Base-by-base conservation (phyloP, 2,329 filamentous ascomycete species). In the Orbilia brochopaga region DNA sequence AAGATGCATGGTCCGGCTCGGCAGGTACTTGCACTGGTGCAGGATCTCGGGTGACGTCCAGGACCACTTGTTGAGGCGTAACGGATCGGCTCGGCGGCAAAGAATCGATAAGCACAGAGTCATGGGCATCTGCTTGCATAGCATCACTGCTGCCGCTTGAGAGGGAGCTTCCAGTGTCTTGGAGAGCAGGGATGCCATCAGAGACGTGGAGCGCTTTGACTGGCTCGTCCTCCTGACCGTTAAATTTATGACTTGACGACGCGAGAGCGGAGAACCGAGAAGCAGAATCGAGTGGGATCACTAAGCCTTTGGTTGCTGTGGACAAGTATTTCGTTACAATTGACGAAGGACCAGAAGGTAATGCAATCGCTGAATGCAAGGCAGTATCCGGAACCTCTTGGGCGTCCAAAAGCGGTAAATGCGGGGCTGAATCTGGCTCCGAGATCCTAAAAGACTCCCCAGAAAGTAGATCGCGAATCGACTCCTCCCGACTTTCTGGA, bases 321-420 rank as follows among this genome's bases (percentile, higher is more conserved):
- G 8, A 8, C 4, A 59, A 8, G 17, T 44, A 30, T n/a, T 40
- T 42, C 17, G 59, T 51, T 13, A 2, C 5, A 11, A 44, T 19
- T 10, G 59, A 64, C 3, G 58, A 63, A 50, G 46, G 11, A 10
- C 27, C 40, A 40, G 59, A 60, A 15, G 59, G 51, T 24, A 56
- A 35, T n/a, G 42, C 30, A 35, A 62, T 35, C 19, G 23, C 35
- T 1, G 10, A n/a, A 19, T 54, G 51, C 13, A 40, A 52, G 40
- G 11, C n/a, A 21, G 13, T 24, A 23, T 27, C n/a, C 40, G 10
- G 10, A 32, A 17, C 6, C 8, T 17, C 11, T 35, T 13, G 13
- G 13, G 37, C 37, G 15, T 15, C 15, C 4, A 21, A 3, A 19
- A 21, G 15, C 44, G 15, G 17, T 19, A 42, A n/a, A n/a, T n/a